phyloP scores from a whole-genome alignment of 2,329 filamentous ascomycete genomes.

The Ceratocystis huliohia region DNA sequence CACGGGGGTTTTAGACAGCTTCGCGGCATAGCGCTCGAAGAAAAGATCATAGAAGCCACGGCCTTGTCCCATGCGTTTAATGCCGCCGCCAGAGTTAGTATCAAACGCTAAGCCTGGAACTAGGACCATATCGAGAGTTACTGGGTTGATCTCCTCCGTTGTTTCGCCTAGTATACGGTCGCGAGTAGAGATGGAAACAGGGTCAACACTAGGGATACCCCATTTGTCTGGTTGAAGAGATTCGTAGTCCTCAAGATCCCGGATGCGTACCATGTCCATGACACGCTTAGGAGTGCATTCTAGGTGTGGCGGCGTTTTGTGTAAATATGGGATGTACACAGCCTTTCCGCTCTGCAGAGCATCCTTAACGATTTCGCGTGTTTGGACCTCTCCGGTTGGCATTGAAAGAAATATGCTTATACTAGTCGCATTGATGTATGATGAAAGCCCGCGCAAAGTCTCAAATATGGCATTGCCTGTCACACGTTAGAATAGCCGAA shows the following conservation, averaged over 20 bases:
- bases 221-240: conserved; percentile 66
- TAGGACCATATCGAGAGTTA: conserved; percentile 68
- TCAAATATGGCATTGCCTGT: conserved; percentile 54
- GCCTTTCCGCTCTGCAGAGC: conserved; percentile 65
- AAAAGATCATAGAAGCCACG: conserved; percentile 97
- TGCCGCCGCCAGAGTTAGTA: conserved; percentile 37
- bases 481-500: background rate
- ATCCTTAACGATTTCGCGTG: conserved; percentile 66
- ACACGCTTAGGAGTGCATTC: conserved; percentile 47
- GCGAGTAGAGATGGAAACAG: conserved; percentile 50
- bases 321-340: conserved; percentile 85
- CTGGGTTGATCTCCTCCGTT: conserved; percentile 32
- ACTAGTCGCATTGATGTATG: conserved; percentile 60
- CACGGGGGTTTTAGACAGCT: conserved; percentile 25
- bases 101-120: conserved; percentile 93
- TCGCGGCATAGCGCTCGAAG: conserved; percentile 56
- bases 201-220: conserved; percentile 81
- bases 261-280: conserved; percentile 90
- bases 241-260: conserved; percentile 63
- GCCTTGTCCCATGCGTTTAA: conserved; percentile 78
- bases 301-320: conserved; percentile 42
- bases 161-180: conserved; percentile 60
- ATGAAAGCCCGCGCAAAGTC: conserved; percentile 51
- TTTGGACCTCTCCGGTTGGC: conserved; percentile 77
- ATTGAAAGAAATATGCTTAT: conserved; percentile 90